Evolutionary conservation across 2,329 filamentous ascomycete species (phyloP).

Genomic region (Alternaria rosae): DNA sequence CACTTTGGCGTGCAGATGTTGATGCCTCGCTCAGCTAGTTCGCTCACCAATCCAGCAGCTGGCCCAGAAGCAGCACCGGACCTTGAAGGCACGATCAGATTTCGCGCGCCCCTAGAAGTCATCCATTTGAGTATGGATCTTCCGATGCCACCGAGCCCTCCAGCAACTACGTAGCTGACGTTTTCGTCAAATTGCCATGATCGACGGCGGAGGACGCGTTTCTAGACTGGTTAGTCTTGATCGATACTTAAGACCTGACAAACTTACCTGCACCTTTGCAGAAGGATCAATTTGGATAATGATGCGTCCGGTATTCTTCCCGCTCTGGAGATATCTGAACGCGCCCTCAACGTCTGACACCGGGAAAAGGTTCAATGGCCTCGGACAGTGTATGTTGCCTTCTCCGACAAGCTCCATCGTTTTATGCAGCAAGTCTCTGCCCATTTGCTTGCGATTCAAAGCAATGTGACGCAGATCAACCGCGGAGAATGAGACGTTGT

Average conservation of each 20-base stretch:
- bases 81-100: background rate
- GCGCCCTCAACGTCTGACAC: background rate
- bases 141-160: background rate
- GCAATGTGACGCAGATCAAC: slow-evolving; percentile 1
- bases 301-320: background rate
- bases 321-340: background rate
- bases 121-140: background rate
- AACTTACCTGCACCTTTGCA: background rate
- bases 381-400: background rate
- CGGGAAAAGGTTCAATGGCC: background rate
- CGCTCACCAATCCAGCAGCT: background rate
- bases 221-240: background rate
- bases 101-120: background rate
- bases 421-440: background rate
- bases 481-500: background rate
- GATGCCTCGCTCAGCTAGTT: background rate
- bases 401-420: background rate
- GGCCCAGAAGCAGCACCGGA: background rate
- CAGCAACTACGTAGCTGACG: background rate
- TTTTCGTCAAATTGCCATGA: background rate
- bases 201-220: background rate
- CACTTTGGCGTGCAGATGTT: background rate
- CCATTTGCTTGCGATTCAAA: slow-evolving; percentile 14
- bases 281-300: background rate
- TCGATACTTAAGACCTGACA: background rate